These are phyloP conservation scores for Nothopassalora personata DNA, from an alignment of 2,329 filamentous ascomycete species.

Conservation along the genomic window DNA sequence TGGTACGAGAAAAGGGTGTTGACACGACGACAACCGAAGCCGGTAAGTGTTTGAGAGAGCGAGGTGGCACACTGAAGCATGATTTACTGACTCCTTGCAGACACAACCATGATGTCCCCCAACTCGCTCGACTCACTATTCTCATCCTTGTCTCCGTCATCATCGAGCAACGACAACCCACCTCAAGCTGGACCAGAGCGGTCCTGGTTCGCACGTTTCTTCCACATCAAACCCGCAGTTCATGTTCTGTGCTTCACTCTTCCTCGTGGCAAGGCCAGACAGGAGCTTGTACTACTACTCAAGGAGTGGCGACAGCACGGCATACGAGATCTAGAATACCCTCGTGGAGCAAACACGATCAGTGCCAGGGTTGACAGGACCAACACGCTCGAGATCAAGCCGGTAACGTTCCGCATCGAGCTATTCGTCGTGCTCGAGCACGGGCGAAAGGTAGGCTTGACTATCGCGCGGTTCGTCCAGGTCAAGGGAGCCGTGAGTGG, in stretches of 20 bases:
- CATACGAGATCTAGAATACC: conserved; percentile 71
- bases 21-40: conserved; percentile 14
- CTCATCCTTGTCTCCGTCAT: conserved; percentile 34
- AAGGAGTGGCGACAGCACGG: conserved; percentile 72
- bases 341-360: conserved; percentile 73
- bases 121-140: conserved; percentile 28
- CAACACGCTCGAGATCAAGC: conserved; percentile 78
- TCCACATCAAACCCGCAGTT: conserved; percentile 79
- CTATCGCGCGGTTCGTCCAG: conserved; percentile 80
- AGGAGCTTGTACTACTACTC: conserved; percentile 69
- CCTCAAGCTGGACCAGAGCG: conserved; percentile 45
- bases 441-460: conserved; percentile 68
- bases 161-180: conserved; percentile 46
- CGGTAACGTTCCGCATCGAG: conserved; percentile 81
- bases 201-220: conserved; percentile 84
- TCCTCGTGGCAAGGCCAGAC: conserved; percentile 65
- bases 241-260: conserved; percentile 70
- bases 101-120: conserved; percentile 21
- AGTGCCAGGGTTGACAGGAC: conserved; percentile 68
- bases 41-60: conserved; percentile 12
- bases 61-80: neutral
- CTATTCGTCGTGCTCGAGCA: conserved; percentile 87
- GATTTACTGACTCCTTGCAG: conserved; percentile 14
- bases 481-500: conserved; percentile 87
- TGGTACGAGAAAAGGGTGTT: conserved; percentile 33